Evolutionary conservation across 176 grass and related monocot genomes (phyloP).

Genomic region (Chrysopogon serrulatus): DNA sequence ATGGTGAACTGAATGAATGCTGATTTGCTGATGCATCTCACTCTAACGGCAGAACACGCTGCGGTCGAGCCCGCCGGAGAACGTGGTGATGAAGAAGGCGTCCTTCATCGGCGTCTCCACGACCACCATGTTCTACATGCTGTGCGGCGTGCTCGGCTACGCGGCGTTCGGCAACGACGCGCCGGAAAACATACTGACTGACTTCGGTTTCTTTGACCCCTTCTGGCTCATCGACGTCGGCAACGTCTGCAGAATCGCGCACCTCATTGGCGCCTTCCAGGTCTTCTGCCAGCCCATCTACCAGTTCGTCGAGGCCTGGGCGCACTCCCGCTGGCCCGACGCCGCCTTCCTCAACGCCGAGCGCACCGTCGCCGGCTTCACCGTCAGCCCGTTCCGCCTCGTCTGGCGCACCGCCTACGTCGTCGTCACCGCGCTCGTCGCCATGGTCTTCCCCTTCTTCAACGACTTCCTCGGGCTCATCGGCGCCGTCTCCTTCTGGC

Average conservation of each 20-base stretch:
- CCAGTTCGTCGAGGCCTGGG: conserved; percentile 59
- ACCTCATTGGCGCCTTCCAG: conserved; percentile 94
- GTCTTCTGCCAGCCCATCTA: conserved; percentile 92
- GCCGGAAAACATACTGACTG: conserved; percentile 88
- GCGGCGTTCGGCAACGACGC: conserved; percentile 85
- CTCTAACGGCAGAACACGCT: conserved; percentile 98
- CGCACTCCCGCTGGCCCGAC: conserved; percentile 37
- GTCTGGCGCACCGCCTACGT: conserved; percentile 69
- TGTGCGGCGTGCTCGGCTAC: conserved; percentile 77
- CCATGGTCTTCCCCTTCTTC: conserved; percentile 91
- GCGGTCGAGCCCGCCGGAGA: conserved; percentile 74
- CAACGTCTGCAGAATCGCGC: conserved; percentile 81
- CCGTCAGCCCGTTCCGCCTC: conserved; percentile 55
- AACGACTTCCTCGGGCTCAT: conserved; percentile 87
- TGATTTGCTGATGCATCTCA: neutral
- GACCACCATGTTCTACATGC: conserved; percentile 91
- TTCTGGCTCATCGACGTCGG: conserved; percentile 95
- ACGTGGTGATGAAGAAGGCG: conserved; percentile 93
- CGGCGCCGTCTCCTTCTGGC: conserved; percentile 87
- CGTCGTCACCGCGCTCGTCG: conserved; percentile 46
- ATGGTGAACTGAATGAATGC: neutral
- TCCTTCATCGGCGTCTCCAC: conserved; percentile 68
- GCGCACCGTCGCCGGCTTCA: conserved; percentile 23
- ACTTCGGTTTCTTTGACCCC: conserved; percentile 92
- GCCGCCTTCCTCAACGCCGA: conserved; percentile 45